Conservation (phyloP, 2,329 filamentous ascomycete genomes). For the Penicillium rolfsii region DNA sequence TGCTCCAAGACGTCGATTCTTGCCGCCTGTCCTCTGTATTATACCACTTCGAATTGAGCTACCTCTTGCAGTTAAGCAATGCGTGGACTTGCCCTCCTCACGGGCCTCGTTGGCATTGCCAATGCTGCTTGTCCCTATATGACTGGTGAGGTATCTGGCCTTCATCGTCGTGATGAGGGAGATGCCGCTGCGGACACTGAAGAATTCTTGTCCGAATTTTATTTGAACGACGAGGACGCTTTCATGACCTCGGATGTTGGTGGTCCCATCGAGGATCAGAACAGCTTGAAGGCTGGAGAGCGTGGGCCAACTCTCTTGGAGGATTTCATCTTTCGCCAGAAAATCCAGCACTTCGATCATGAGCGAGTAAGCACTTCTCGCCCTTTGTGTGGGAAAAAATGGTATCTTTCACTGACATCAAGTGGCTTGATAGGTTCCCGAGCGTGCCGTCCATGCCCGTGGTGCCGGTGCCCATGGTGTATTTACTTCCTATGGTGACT, state of each 20-base stretch:
- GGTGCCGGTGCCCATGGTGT: constrained; percentile 70
- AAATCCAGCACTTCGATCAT: constrained; percentile 72
- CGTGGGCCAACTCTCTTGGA: constrained; percentile 70
- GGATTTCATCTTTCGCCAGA: constrained; percentile 73
- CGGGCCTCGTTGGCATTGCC: constrained; percentile 39
- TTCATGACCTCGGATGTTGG: constrained; percentile 70
- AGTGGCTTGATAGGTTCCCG: constrained; percentile 53
- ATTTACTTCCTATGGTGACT: constrained; percentile 69
- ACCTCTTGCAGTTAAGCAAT: constrained; percentile 22
- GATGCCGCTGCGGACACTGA: constrained; percentile 40
- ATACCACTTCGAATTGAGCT: neutral
- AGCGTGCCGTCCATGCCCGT: constrained; percentile 70
- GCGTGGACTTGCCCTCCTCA: constrained; percentile 31
- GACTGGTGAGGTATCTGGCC: constrained; percentile 35
- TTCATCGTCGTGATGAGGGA: constrained; percentile 30
- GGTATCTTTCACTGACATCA: neutral
- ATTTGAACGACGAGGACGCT: constrained; percentile 57
- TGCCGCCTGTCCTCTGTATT: neutral
- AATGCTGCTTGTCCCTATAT: constrained; percentile 49
- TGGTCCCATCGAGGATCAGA: constrained; percentile 68
- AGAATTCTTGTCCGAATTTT: constrained; percentile 49
- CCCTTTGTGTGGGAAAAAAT: neutral
- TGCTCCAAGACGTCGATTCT: neutral
- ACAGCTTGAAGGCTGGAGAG: constrained; percentile 67
- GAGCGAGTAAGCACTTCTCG: constrained; percentile 59